Percentiles rank a stretch among this genome's conserved stretches.
Evolutionary conservation across 441 rosid species (phyloP).

Genomic region (Iberis amara): DNA sequence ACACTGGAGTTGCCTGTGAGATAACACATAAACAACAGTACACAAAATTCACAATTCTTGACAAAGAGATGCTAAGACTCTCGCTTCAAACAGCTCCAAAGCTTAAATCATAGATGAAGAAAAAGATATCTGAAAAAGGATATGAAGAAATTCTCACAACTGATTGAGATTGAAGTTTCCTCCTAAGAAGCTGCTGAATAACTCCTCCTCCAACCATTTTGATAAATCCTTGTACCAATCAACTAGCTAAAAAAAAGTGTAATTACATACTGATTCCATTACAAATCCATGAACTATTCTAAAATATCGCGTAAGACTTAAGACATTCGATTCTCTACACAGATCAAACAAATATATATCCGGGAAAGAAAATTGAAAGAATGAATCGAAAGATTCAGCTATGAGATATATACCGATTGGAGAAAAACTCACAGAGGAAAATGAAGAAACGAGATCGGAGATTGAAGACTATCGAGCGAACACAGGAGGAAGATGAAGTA

Average conservation of each 20-base stretch:
- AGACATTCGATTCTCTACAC: background rate
- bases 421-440: slow-evolving; percentile 12
- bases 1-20: slow-evolving; percentile 53
- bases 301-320: too few species aligned
- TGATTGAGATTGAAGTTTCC: slow-evolving; percentile 57
- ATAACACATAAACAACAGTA: background rate
- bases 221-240: slow-evolving; percentile 23
- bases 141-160: slow-evolving; percentile 37
- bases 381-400: background rate
- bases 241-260: background rate
- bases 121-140: background rate
- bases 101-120: background rate
- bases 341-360: slow-evolving; percentile 15
- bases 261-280: background rate
- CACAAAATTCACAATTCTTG: background rate
- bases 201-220: slow-evolving; percentile 82
- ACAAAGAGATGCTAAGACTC: background rate
- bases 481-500: slow-evolving; percentile 9
- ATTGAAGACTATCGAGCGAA: slow-evolving; percentile 9
- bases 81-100: slow-evolving; percentile 8
- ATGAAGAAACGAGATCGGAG: slow-evolving; percentile 18
- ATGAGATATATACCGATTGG: background rate
- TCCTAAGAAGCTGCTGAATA: slow-evolving; percentile 72
- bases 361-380: background rate
- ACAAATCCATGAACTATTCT: too few species aligned